Evolutionary conservation across 2,329 filamentous ascomycete genomes (phyloP), one percentile per base, ranked within the genome.

Genomic region (Zarea fungicola): DNA sequence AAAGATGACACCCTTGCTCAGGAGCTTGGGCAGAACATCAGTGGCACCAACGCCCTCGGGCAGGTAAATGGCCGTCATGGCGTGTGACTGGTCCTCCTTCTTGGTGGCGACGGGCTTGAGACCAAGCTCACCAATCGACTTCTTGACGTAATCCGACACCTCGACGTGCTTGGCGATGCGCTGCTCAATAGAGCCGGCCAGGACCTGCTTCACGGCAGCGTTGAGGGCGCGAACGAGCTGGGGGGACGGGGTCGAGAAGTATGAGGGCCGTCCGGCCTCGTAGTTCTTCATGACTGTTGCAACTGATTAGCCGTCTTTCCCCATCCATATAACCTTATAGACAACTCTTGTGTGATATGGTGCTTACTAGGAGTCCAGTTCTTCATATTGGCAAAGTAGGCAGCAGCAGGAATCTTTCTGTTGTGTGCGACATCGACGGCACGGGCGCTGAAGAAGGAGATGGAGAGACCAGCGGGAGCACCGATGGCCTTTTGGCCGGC

Each of bases 401-500:
- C 87, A 18, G 83, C 78, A 2, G 91, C 88, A 11, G 86, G 85
- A 10, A 83, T 84, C 75, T 92, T 92, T 65, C 93, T 81, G 60
- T 76, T 79, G 69, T 92, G 82, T 69, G 95, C 87, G 10, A 75
- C 74, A 61, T 93, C 77, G 58, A 99, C 87, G 36, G 93, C 92
- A 55, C 87, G 83, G 52, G 86, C 89, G 62, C 91, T 96, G 61
- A 88, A 89, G 84, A 96, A 95, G 57, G 93, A 81, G 63, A 99
- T 96, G 60, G 87, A 95, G 54, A 99, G 77, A 57, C 93, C 93
- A 26, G 93, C 93, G 4, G 93, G 93, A 67, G 88, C 92, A 50
- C 93, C 93, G 61, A 99, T 96, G 56, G 89, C 93, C 77, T 99
- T 99, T 65, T 99, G 93, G 54, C 87, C 90, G 52, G 93, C 93